phyloP scores from a whole-genome alignment of 1,284 basidiomycete genomes.

The Takashimella tepidaria region DNA sequence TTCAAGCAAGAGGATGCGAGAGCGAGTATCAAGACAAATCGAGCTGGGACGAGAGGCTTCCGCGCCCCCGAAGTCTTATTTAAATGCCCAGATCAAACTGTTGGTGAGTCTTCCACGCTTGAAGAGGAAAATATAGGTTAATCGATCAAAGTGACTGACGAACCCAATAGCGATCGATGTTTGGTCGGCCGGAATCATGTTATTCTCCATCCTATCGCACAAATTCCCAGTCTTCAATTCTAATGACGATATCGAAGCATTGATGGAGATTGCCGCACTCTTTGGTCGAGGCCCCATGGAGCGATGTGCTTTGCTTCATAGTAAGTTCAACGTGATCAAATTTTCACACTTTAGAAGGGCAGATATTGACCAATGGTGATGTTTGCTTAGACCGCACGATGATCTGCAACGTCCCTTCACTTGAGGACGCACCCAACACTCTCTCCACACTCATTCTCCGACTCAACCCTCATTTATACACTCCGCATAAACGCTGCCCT shows the following conservation, averaged over 20 bases:
- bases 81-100: conserved; percentile 90
- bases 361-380: not conserved
- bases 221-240: conserved; percentile 96
- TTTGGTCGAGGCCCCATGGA: conserved; percentile 83
- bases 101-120: too few relatives aligned
- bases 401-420: conserved; percentile 72
- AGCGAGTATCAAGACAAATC: conserved; percentile 86
- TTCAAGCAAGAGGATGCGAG: conserved; percentile 49
- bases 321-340: conserved; percentile 52
- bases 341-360: too few relatives aligned
- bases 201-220: conserved; percentile 84
- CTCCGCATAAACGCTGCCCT: conserved; percentile 49
- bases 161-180: conserved; percentile 82
- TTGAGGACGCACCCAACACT: conserved; percentile 60
- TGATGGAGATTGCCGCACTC: conserved; percentile 89
- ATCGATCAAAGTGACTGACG: too few relatives aligned
- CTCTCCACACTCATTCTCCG: conserved; percentile 69
- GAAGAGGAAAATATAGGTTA: too few relatives aligned
- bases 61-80: conserved; percentile 93
- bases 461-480: conserved; percentile 68
- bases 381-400: conserved; percentile 67
- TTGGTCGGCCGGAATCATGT: conserved; percentile 90
- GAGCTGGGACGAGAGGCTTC: conserved; percentile 94
- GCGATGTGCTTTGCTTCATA: conserved; percentile 79
- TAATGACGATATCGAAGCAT: conserved; percentile 87